phyloP scores from a whole-genome alignment of 129 eudicot species.

The Daucus carota region DH1_v3.0 NC_030383.2:46008501-46009000 shows the following conservation, averaged over 20 bases:
- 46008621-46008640: not conserved
- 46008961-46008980: not conserved
- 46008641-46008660: not conserved
- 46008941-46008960: not conserved
- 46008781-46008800: not conserved
- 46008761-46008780: not conserved
- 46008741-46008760: not conserved
- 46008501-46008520: not conserved
- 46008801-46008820: not conserved
- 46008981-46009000: not conserved
- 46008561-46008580: not conserved
- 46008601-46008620: not conserved
- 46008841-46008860: not conserved
- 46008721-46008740: not conserved
- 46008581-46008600: not conserved
- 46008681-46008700: not conserved
- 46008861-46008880: not conserved
- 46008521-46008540: not conserved
- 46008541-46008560: not conserved
- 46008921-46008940: conserved; percentile 4
- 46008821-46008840: too few relatives aligned
- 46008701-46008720: not conserved
- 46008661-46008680: not conserved
- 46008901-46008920: not conserved
- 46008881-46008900: not conserved